Percentiles rank a stretch among this genome's conserved stretches.
Conservation (phyloP, 208 protist species). For the Zelonia costaricensis region DNA sequence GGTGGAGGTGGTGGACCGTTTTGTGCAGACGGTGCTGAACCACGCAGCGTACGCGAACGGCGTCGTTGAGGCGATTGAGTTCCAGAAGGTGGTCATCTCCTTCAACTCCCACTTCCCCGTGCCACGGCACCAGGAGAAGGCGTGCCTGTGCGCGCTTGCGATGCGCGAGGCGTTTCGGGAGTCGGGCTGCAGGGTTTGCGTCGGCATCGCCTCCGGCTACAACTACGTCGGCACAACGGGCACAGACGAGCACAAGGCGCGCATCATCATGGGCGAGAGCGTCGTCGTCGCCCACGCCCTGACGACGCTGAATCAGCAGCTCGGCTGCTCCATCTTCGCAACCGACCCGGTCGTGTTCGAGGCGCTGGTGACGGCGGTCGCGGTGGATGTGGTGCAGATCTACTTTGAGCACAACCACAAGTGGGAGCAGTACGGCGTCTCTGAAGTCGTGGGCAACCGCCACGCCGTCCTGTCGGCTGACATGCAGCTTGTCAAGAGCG, state of each 20-base stretch:
- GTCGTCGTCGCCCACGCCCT: conserved; percentile 38
- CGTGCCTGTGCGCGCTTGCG: conserved; percentile 54
- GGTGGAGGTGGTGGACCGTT: conserved; percentile 40
- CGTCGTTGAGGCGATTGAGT: conserved; percentile 55
- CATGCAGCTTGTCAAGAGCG: conserved; percentile 27
- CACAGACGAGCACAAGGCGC: conserved; percentile 56
- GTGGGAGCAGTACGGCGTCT: conserved; percentile 38
- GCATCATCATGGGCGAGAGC: conserved; percentile 44
- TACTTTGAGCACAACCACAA: conserved; percentile 24
- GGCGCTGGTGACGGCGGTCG: conserved; percentile 30
- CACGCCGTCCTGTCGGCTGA: conserved; percentile 13
- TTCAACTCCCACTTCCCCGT: conserved; percentile 66
- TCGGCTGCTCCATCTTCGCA: conserved; percentile 41
- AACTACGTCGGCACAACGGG: conserved; percentile 55
- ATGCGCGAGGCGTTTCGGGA: conserved; percentile 37
- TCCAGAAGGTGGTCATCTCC: conserved; percentile 38
- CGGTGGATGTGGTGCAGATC: conserved; percentile 50
- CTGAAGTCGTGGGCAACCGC: conserved; percentile 33
- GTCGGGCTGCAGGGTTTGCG: conserved; percentile 27
- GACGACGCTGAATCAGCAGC: conserved; percentile 27
- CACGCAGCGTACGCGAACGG: conserved; percentile 34
- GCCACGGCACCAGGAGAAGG: conserved; percentile 54
- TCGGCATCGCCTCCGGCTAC: conserved; percentile 48
- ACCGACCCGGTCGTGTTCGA: conserved; percentile 44
- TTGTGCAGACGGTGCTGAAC: conserved; percentile 38